Evolutionary conservation across 495 filamentous ascomycete species (phyloP).

Genomic region (Annulohypoxylon bovei): DNA sequence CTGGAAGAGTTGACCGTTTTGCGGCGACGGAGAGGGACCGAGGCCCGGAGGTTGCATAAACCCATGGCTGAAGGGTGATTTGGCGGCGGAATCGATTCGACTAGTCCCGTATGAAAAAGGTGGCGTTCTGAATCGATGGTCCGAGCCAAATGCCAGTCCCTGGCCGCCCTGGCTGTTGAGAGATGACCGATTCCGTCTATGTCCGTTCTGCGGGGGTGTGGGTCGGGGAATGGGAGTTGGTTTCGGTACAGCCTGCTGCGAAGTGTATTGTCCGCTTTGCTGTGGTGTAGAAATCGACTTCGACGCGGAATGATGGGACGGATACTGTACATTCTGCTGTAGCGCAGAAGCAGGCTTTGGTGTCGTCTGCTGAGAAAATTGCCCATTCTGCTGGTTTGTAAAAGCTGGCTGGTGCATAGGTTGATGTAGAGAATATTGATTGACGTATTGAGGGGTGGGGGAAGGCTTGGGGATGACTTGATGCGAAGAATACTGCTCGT

Average conservation of each 20-base stretch:
- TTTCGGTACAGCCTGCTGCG: constrained; percentile 14
- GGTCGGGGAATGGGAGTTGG: constrained; percentile 31
- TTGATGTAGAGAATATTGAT: constrained; percentile 24
- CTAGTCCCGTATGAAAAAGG: constrained; percentile 45
- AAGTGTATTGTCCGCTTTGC: not conserved
- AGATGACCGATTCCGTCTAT: constrained; percentile 43
- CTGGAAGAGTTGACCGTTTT: constrained; percentile 47
- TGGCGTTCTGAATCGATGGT: constrained; percentile 45
- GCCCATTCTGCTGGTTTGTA: constrained; percentile 19
- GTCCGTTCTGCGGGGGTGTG: constrained; percentile 37
- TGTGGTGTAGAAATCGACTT: constrained; percentile 21
- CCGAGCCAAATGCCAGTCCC: constrained; percentile 37
- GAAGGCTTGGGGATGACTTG: not conserved
- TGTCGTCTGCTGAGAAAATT: not conserved
- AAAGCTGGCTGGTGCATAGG: constrained; percentile 23
- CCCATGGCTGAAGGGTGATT: constrained; percentile 47
- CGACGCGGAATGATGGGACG: not conserved
- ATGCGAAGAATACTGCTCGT: constrained; percentile 2
- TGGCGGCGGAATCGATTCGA: constrained; percentile 40
- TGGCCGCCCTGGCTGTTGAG: constrained; percentile 38
- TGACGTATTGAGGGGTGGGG: not conserved
- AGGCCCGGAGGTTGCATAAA: constrained; percentile 46
- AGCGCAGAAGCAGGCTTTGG: constrained; percentile 10
- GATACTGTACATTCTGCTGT: not conserved
- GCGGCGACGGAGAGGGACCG: constrained; percentile 44